A percentile compares a stretch with the other conserved stretches of the same genome.
Evolutionary conservation across 257 asterid genomes (phyloP).

Genomic region (Przewalskia tangutica): DNA sequence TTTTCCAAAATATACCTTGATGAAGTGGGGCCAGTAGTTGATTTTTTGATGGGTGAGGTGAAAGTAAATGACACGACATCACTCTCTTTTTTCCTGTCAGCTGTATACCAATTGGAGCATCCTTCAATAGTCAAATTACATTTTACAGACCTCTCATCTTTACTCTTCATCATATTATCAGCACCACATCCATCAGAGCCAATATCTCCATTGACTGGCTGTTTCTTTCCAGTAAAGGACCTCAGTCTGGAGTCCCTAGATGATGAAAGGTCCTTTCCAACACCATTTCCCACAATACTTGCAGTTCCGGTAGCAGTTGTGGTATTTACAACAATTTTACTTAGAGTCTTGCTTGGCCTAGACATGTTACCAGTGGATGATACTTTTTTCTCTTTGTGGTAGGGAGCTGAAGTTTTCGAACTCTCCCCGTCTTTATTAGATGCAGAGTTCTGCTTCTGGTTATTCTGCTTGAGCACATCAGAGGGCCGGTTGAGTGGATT

Average conservation of each 20-base stretch:
- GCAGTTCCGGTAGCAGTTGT: conserved; percentile 43
- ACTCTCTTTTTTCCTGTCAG: conserved; percentile 45
- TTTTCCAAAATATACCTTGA: conserved; percentile 27
- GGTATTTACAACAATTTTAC: conserved; percentile 45
- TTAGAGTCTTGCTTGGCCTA: conserved; percentile 44
- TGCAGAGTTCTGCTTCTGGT: conserved; percentile 76
- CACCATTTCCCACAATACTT: conserved; percentile 37
- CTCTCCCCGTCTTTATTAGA: conserved; percentile 32
- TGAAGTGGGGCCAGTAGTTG: conserved; percentile 32
- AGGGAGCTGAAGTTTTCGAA: conserved; percentile 31
- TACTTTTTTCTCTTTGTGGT: conserved; percentile 38
- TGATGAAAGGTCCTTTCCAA: conserved; percentile 49
- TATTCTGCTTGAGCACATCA: conserved; percentile 69
- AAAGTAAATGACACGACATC: conserved; percentile 96
- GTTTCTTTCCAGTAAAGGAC: conserved; percentile 39
- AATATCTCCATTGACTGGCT: conserved; percentile 18
- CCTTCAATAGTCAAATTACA: conserved; percentile 42
- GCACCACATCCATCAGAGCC: conserved; percentile 27
- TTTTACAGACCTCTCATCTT: conserved; percentile 45
- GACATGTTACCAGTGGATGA: conserved; percentile 24
- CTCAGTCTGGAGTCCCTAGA: conserved; percentile 21
- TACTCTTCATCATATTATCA: conserved; percentile 12
- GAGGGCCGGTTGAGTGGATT: conserved; percentile 34
- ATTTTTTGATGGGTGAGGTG: conserved; percentile 81
- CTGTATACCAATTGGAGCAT: conserved; percentile 45